These are phyloP conservation scores for Euptelea pleiosperma DNA, from an alignment of 164 flowering plant genomes.

Conservation along the genomic window DNA sequence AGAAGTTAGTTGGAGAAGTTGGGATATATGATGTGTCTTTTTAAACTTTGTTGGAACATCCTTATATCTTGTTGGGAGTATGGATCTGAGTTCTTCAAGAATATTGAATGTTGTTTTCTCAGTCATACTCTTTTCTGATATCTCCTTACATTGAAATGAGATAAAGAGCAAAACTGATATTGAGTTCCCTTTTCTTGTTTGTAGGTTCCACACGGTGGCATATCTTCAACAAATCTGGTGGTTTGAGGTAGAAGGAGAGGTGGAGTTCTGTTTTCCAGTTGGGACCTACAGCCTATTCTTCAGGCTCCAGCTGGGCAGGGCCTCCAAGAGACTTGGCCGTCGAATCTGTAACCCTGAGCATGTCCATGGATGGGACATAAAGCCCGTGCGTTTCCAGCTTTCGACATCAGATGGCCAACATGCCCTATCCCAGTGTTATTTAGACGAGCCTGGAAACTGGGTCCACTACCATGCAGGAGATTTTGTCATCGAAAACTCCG, in stretches of 20 bases:
- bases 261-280: constrained; percentile 65
- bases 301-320: constrained; percentile 63
- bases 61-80: too few species aligned
- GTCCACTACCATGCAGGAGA: constrained; percentile 61
- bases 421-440: constrained; percentile 37
- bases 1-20: too few species aligned
- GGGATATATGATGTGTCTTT: too few species aligned
- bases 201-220: constrained; percentile 66
- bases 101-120: too few species aligned
- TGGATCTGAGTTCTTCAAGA: too few species aligned
- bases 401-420: constrained; percentile 67
- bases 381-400: constrained; percentile 67
- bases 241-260: constrained; percentile 74
- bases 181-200: background rate
- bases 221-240: constrained; percentile 91
- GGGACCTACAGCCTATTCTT: constrained; percentile 78
- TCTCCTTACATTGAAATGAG: background rate
- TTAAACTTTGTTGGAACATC: too few species aligned
- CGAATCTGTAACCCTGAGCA: constrained; percentile 58
- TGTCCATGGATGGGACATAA: constrained; percentile 81
- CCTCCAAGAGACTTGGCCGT: constrained; percentile 63
- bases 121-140: too few species aligned
- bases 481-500: constrained; percentile 49
- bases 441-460: constrained; percentile 77
- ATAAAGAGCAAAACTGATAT: constrained; percentile 10